A percentile compares a stretch with the other conserved stretches of the same genome.
These are phyloP conservation scores for Biscogniauxia marginata DNA, from an alignment of 2,329 filamentous ascomycete species.

Conservation along the genomic window DNA sequence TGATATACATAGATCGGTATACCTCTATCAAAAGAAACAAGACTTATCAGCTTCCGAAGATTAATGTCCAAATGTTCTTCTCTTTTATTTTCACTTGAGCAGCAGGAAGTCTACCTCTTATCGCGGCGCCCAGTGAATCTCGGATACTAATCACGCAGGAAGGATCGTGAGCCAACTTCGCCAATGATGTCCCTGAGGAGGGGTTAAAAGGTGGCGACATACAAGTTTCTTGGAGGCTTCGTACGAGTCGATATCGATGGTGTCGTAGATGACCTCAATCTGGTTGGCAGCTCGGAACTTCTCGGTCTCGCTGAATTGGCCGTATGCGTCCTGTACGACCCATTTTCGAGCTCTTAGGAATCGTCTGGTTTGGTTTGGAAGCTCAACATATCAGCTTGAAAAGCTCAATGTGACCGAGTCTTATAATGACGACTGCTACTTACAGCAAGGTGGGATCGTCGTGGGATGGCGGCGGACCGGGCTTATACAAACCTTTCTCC, in stretches of 20 bases:
- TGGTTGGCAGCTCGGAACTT: constrained; percentile 81
- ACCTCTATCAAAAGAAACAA: constrained; percentile 51
- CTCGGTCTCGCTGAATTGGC: constrained; percentile 85
- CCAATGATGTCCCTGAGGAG: constrained; percentile 16
- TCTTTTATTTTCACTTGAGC: neutral
- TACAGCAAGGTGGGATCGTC: constrained; percentile 73
- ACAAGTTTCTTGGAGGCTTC: constrained; percentile 77
- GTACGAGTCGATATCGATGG: constrained; percentile 81
- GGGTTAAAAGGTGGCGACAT: constrained; percentile 9
- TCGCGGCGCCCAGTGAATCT: constrained; percentile 94
- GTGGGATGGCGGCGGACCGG: constrained; percentile 58
- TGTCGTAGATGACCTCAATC: constrained; percentile 77
- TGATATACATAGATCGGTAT: constrained; percentile 93
- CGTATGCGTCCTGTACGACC: constrained; percentile 71
- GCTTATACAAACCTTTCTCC: constrained; percentile 63
- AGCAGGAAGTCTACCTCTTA: constrained; percentile 42
- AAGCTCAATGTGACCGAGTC: neutral
- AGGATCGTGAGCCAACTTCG: constrained; percentile 15
- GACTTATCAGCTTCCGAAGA: neutral
- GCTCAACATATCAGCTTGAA: constrained; percentile 10
- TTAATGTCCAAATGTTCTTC: too few species aligned
- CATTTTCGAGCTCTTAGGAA: constrained; percentile 85
- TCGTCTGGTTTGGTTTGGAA: constrained; percentile 52
- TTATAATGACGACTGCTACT: constrained; percentile 29
- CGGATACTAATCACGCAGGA: constrained; percentile 62